Percentiles rank a stretch among this genome's conserved stretches.
Conservation (phyloP, 2,329 filamentous ascomycete genomes). For the Diplodia seriata region DNA sequence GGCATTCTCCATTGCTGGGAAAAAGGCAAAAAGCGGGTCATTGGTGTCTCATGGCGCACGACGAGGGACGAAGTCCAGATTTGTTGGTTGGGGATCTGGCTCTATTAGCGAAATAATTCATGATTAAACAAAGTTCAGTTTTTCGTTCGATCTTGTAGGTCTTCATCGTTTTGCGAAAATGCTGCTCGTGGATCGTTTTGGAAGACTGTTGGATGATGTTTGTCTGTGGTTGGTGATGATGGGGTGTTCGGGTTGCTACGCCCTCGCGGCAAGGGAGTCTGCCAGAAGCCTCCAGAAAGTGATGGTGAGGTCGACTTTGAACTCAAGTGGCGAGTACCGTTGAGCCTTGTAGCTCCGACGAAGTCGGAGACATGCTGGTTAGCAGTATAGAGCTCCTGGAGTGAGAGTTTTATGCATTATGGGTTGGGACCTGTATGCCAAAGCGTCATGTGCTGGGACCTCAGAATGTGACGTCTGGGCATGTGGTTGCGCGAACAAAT, state of each 20-base stretch:
- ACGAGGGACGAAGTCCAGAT: neutral
- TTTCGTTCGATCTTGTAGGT: neutral
- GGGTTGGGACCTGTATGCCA: too few species aligned
- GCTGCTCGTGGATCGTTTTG: neutral
- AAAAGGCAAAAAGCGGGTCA: neutral
- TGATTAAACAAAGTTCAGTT: neutral
- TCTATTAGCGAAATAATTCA: neutral
- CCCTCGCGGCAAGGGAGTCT: neutral
- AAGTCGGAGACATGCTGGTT: too few species aligned
- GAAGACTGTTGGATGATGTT: neutral
- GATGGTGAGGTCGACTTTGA: too few species aligned
- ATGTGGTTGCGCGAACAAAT: too few species aligned
- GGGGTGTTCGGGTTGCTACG: neutral
- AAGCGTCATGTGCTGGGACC: too few species aligned
- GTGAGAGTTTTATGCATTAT: too few species aligned
- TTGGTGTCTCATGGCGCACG: neutral
- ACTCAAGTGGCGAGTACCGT: too few species aligned
- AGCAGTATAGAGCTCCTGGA: too few species aligned
- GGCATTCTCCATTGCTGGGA: neutral
- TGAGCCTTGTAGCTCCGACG: too few species aligned
- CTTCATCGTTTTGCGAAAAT: neutral
- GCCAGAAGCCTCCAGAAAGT: too few species aligned
- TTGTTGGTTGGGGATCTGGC: too few species aligned
- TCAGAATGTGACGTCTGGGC: too few species aligned
- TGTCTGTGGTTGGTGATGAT: neutral